These are phyloP conservation scores for Chlorella sp. DNA, from an alignment of 139 green algal genomes.

Conservation along the genomic window DNA sequence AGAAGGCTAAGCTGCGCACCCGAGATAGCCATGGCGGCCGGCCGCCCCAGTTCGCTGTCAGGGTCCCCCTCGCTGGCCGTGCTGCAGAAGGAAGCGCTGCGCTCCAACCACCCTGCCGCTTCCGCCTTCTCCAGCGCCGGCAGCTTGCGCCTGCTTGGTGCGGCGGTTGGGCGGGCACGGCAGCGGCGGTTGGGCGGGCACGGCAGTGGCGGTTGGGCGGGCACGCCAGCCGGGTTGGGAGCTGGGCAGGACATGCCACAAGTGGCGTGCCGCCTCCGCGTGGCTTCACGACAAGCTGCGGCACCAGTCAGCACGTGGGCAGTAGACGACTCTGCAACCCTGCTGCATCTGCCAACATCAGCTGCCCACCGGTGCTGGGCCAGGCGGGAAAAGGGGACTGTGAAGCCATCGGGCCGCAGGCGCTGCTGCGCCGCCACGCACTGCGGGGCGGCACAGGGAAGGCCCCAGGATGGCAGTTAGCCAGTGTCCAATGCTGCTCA, in stretches of 20 bases:
- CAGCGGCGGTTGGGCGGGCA: too few relatives aligned
- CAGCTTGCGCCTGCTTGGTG: background rate
- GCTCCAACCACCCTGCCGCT: background rate
- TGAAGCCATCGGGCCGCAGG: slow-evolving; percentile 19
- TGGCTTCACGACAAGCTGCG: too few relatives aligned
- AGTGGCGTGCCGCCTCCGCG: too few relatives aligned
- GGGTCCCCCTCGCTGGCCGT: background rate
- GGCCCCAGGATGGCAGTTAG: background rate
- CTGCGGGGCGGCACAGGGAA: background rate
- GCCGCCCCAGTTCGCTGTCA: background rate
- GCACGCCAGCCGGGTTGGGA: background rate
- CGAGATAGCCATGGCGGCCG: background rate
- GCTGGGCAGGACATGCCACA: background rate
- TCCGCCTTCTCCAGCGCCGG: background rate
- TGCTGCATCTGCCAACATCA: background rate
- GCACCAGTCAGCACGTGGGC: too few relatives aligned
- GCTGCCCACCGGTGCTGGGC: slow-evolving; percentile 2
- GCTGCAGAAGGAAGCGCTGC: background rate
- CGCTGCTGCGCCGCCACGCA: slow-evolving; percentile 14
- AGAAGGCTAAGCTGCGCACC: background rate
- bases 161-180: background rate
- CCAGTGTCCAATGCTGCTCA: too few relatives aligned
- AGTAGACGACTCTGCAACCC: background rate
- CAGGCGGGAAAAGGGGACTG: slow-evolving; percentile 2
- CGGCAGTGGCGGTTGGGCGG: too few relatives aligned